Evolutionary conservation across 2,329 filamentous ascomycete genomes (phyloP), one percentile per base, ranked within the genome.

Genomic region (Nemania serpens): DNA sequence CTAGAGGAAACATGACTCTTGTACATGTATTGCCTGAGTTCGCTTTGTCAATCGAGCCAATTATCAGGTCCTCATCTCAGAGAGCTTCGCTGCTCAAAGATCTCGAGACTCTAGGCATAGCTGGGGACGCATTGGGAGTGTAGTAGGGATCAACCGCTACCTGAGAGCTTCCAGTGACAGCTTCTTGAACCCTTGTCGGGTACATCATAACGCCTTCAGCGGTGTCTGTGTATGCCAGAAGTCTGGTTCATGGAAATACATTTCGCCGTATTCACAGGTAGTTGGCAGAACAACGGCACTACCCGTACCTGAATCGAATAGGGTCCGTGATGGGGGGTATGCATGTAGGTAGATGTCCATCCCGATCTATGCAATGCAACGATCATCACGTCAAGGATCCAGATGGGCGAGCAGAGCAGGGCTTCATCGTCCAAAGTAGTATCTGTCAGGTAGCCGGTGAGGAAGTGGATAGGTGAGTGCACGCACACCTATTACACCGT

Each of bases 141-240:
- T 29, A 29, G 25, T 29, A 7, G 25, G 3, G 25, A 29, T 29
- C 7, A 3, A 29, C 25, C 25, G 25, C 25, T 29, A 29, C 25
- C 25, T 29, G 4, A 29, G 3, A 7, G 7, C 25, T 29, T 29
- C 25, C 7, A 7, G 4, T 29, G 25, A 4, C 25, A 29, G 25
- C 25, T 29, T 29, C 25, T 29, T 29, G 25, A 29, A 29, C 25
- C 4, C 25, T 29, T 20, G 12, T 33, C 25, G 17, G 17, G 17
- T 29, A 1, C 10, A 17, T 2, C 9, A 29, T 29, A 9, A 18
- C 11, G 11, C 11, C 34, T 22, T 39, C 17, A 4, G 15, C 15
- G 9, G 3, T 39, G 2, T 53, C 13, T 13, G 34, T 66, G 55
- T 67, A 67, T 74, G 71, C 71, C 74, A 66, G 73, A 69, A 74